A percentile compares a stretch with the other conserved stretches of the same genome.
phyloP scores from a whole-genome alignment of 148 eudicot genomes.

The Nepenthes mirabilis region DNA sequence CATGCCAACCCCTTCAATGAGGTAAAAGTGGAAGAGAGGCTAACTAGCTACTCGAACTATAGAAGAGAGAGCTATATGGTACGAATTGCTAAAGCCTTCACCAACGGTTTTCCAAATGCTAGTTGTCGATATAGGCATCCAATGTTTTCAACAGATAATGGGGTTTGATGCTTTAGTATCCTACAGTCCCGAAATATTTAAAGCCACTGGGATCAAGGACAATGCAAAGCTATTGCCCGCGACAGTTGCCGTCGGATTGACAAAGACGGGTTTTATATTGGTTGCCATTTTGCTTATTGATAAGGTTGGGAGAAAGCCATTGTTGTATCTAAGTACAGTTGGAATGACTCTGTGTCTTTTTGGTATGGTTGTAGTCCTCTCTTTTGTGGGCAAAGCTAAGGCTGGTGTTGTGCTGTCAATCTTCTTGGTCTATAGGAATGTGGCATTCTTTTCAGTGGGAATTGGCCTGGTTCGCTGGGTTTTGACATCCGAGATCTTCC shows the following conservation, averaged over 20 bases:
- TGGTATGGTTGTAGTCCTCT: conserved; percentile 25
- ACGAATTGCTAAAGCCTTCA: conserved; percentile 50
- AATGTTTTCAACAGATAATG: conserved; percentile 68
- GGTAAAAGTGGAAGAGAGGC: conserved; percentile 60
- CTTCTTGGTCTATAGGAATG: conserved; percentile 52
- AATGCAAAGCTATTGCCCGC: conserved; percentile 58
- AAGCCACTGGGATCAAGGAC: conserved; percentile 40
- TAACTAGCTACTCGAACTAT: conserved; percentile 31
- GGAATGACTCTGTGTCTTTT: conserved; percentile 77
- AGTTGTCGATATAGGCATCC: conserved; percentile 61
- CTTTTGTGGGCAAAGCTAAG: conserved; percentile 21
- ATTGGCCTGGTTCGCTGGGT: conserved; percentile 82
- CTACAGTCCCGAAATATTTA: conserved; percentile 63
- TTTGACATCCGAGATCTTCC: conserved; percentile 59
- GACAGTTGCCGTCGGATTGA: conserved; percentile 64
- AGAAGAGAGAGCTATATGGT: conserved; percentile 43
- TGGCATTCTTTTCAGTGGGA: conserved; percentile 76
- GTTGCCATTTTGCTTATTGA: conserved; percentile 60
- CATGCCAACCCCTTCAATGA: too few species aligned
- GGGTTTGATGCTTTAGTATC: conserved; percentile 76
- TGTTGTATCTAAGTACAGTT: conserved; percentile 60
- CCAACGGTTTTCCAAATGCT: conserved; percentile 60
- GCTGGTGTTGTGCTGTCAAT: conserved; percentile 30
- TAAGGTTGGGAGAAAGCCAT: conserved; percentile 63
- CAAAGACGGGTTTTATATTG: conserved; percentile 59